Evolutionary conservation across 2,329 filamentous ascomycete genomes (phyloP), one percentile per base, ranked within the genome.

Genomic region (Karstenula rhodostoma): DNA sequence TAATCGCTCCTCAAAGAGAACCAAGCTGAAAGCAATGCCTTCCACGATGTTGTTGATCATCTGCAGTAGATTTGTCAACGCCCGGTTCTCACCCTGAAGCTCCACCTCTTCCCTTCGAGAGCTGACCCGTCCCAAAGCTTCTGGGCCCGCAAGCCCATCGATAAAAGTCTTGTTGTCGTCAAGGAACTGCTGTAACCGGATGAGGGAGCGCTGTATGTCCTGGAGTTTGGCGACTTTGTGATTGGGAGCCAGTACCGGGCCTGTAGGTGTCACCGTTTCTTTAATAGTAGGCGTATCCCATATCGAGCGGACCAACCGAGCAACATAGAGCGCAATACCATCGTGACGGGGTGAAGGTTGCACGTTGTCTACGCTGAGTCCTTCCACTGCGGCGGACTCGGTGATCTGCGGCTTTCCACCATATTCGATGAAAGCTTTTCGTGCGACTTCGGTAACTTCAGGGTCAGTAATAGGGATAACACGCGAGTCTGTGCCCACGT

Each of bases 11-110:
- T 98, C 94, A 62, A 98, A 98, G 1, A 99, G 84, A 74, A 97
- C 95, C 23, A 94, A 85, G 4, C 97, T 93, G 70, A 99, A 99
- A 0, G 94, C 96, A 54, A 99, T 97, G 4, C 95, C 95, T 77
- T 99, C 95, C 8, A 95, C 94, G 42, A 97, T 95, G 76, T 93
- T 93, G 57, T 90, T 89, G 77, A 97, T 92, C 25, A 99, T 84
- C 65, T 90, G 89, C 63, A 96, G 87, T 51, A 99, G 82, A 2
- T 93, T 93, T 72, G 95, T 90, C 65, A 99, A 85, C 12, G 94
- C 94, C 69, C 96, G 92, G 75, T 99, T 94, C 77, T 99, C 95
- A 15, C 93, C 94, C 76, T 97, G 94, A 23, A 97, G 83, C 0
- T 94, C 92, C 50, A 97, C 87, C 77, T 98, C 94, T 70, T 97